Percentiles rank a stretch among this genome's conserved stretches.
These are phyloP conservation scores for Sherardia arvensis DNA, from an alignment of 257 asterid species.

Conservation along the genomic window DNA sequence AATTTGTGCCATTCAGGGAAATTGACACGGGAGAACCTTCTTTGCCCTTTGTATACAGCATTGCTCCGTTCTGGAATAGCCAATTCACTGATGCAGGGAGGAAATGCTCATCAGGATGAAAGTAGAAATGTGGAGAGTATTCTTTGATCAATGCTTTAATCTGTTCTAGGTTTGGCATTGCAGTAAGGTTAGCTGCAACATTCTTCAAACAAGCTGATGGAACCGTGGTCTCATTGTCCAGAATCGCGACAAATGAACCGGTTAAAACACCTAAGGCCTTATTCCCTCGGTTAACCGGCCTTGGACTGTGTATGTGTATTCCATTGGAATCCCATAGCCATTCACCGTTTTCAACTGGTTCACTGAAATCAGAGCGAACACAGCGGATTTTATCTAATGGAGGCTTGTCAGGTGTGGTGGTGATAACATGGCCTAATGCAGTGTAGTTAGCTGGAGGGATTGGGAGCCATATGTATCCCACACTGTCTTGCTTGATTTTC, in stretches of 20 bases:
- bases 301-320: conserved; percentile 28
- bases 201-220: conserved; percentile 44
- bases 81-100: conserved; percentile 65
- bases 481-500: conserved; percentile 22
- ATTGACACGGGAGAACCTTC: conserved; percentile 42
- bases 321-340: conserved; percentile 47
- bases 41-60: conserved; percentile 47
- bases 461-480: conserved; percentile 30
- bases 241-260: conserved; percentile 40
- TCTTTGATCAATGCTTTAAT: conserved; percentile 35
- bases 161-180: conserved; percentile 61
- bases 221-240: conserved; percentile 20
- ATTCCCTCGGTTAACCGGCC: conserved; percentile 45
- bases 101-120: conserved; percentile 63
- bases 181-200: conserved; percentile 10
- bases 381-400: conserved; percentile 25
- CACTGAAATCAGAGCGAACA: conserved; percentile 27
- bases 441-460: conserved; percentile 26
- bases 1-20: conserved; percentile 47
- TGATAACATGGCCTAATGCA: conserved; percentile 22
- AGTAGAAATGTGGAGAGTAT: conserved; percentile 50
- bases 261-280: conserved; percentile 36
- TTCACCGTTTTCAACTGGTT: conserved; percentile 13
- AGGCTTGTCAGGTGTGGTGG: conserved; percentile 26
- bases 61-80: conserved; percentile 69